phyloP scores from a whole-genome alignment of 352 stramenopile genomes.

The Pythium dissotocum region DNA sequence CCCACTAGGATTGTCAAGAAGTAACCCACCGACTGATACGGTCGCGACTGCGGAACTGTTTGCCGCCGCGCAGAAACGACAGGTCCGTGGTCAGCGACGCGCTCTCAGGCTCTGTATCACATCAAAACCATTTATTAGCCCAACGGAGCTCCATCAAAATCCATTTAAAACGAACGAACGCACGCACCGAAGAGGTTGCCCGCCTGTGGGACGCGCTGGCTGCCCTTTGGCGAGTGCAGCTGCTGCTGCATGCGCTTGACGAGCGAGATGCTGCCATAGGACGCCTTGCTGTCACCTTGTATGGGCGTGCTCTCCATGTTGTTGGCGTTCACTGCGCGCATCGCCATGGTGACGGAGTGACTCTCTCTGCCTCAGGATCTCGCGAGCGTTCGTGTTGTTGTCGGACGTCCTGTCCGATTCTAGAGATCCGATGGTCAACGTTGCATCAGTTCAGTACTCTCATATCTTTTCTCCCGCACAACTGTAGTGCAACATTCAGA shows the following conservation, averaged over 20 bases:
- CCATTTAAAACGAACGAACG: slow-evolving; percentile 19
- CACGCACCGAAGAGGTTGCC: slow-evolving; percentile 14
- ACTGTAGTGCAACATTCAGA: slow-evolving; percentile 16
- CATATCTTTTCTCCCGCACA: slow-evolving; percentile 25
- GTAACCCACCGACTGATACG: slow-evolving; percentile 42
- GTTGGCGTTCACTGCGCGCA: neutral
- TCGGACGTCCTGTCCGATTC: neutral
- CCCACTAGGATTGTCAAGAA: neutral
- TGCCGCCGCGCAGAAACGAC: slow-evolving; percentile 31
- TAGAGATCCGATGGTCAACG: neutral
- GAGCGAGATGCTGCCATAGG: slow-evolving; percentile 44
- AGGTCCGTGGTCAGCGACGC: slow-evolving; percentile 34
- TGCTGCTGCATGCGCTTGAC: slow-evolving; percentile 37
- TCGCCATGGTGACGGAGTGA: neutral
- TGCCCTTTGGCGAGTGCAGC: slow-evolving; percentile 18
- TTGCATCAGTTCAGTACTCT: neutral
- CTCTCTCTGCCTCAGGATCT: neutral
- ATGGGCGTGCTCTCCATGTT: slow-evolving; percentile 42
- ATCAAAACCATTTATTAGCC: neutral
- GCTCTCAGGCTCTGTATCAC: slow-evolving; percentile 30
- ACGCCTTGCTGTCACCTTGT: slow-evolving; percentile 21
- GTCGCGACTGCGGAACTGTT: slow-evolving; percentile 34
- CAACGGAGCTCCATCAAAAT: neutral
- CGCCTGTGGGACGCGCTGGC: neutral
- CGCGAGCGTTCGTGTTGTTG: neutral